Base-by-base conservation (phyloP, 345 rosid genomes). In the Melaleuca quinquenervia region DNA sequence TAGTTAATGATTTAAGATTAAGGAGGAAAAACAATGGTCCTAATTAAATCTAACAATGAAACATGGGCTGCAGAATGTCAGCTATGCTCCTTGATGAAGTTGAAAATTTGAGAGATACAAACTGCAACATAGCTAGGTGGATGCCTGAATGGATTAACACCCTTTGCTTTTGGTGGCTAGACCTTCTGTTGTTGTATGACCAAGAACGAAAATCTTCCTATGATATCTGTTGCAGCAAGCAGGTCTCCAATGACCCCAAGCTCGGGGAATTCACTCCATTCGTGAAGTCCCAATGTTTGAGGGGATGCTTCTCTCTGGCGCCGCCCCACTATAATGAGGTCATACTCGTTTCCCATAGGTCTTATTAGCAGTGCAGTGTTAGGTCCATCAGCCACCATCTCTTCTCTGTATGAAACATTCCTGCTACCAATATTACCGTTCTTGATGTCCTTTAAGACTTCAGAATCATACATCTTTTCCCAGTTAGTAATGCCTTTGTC, bases 131-230 rank as follows among this genome's bases (percentile, higher is more conserved):
- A 15, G 76, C 45, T 64, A 32, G 76, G 32, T 64, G 76, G 76
- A 64, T 64, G 44, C 76, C 45, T 20, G 76, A 64, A 20, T 64
- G 21, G 76, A 64, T 11, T 8, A 50, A 80, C 83, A 22, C 21
- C 29, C 53, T 8, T 50, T 48, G 83, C 32, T 49, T 45, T 76
- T 82, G 24, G 48, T 18, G 48, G 26, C 78, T 70, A 70, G 26
- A 70, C 24, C 78, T 82, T 82, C 44, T 84, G 84, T n/a, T 90
- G 90, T 36, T 89, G 92, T 24, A 91, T 86, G 64, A 91, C 85
- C 83, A 91, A 85, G 24, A 89, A 82, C 2, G 91, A 89, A 51
- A 82, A 62, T 5, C 82, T 86, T 55, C 84, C 64, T 12, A 53
- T 44, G 78, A 90, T 52, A 45, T 90, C 89, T 26, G 86, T 15